phyloP scores from a whole-genome alignment of 1,139 yeast species.

The Yamadazyma spencermartinsiae region DNA sequence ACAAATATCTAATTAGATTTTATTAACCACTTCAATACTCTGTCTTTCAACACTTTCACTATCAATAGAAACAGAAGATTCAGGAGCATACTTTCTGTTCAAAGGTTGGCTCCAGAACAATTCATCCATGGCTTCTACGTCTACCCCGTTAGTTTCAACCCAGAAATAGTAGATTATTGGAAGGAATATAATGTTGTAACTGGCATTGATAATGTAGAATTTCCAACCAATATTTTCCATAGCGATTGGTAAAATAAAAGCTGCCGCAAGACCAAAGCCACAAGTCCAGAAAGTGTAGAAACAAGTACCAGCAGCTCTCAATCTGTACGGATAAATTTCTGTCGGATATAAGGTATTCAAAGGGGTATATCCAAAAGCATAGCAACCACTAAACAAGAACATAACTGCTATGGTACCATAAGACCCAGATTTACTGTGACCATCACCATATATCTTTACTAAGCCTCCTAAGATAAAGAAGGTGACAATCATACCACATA shows the following conservation, averaged over 20 bases:
- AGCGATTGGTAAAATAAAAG: slow-evolving; percentile 16
- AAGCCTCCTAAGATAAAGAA: slow-evolving; percentile 16
- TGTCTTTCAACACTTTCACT: slow-evolving; percentile 1
- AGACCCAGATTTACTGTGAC: slow-evolving; percentile 13
- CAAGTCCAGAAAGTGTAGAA: slow-evolving; percentile 9
- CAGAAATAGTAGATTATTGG: slow-evolving; percentile 16
- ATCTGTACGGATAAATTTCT: slow-evolving; percentile 14
- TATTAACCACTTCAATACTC: slow-evolving; percentile 1
- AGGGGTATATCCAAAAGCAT: slow-evolving; percentile 17
- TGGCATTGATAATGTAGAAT: slow-evolving; percentile 15
- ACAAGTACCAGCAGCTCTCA: slow-evolving; percentile 14
- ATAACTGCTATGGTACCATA: slow-evolving; percentile 18
- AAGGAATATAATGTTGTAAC: slow-evolving; percentile 14
- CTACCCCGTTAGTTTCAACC: slow-evolving; percentile 17
- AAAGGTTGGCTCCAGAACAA: slow-evolving; percentile 8
- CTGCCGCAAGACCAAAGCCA: slow-evolving; percentile 13
- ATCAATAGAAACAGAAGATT: slow-evolving; percentile 2
- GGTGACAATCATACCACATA: slow-evolving; percentile 14
- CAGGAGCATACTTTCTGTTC: slow-evolving; percentile 1
- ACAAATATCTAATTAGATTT: too few species aligned
- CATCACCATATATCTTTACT: slow-evolving; percentile 16
- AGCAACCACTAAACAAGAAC: slow-evolving; percentile 19
- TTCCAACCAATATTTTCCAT: slow-evolving; percentile 16
- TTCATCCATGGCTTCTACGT: slow-evolving; percentile 9
- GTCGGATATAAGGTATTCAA: slow-evolving; percentile 14